Evolutionary conservation across 495 filamentous ascomycete species (phyloP).

Genomic region (Trichoderma asperelloides): DNA sequence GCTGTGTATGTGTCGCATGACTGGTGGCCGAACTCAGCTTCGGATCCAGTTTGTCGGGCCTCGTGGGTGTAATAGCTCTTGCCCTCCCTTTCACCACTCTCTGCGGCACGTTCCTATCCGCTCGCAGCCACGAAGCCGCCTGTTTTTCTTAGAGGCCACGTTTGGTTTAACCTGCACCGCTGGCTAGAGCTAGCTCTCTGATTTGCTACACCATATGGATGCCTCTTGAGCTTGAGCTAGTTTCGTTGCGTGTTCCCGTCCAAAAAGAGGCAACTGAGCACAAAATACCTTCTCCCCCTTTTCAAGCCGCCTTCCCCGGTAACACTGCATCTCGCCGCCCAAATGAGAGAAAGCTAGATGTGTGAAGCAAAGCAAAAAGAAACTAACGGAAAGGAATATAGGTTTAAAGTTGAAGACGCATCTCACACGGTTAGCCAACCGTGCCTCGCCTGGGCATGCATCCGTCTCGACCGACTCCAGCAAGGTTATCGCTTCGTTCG

Average conservation of each 20-base stretch:
- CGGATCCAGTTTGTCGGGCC: background rate
- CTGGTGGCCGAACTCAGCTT: background rate
- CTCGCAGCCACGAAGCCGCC: background rate
- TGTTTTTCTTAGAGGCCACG: too few relatives aligned
- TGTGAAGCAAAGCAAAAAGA: background rate
- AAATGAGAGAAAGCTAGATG: background rate
- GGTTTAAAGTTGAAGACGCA: constrained; percentile 81
- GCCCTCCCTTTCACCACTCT: background rate
- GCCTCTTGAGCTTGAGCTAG: too few relatives aligned
- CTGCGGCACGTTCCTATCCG: background rate
- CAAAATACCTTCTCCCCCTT: background rate
- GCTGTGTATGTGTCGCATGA: background rate
- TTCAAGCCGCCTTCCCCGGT: background rate
- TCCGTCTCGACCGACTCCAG: constrained; percentile 73
- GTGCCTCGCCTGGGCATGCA: constrained; percentile 71
- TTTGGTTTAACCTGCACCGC: too few relatives aligned
- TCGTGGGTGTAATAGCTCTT: background rate
- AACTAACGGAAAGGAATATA: constrained; percentile 12
- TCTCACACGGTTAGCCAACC: constrained; percentile 45
- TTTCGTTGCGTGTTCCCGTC: background rate
- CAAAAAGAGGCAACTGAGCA: background rate
- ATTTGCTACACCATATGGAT: too few relatives aligned
- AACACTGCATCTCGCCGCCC: background rate
- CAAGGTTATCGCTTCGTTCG: constrained; percentile 68
- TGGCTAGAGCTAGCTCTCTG: too few relatives aligned